Evolutionary conservation across 75 land plant genomes (phyloP).

Genomic region (Isoetes taiwanensis): DNA sequence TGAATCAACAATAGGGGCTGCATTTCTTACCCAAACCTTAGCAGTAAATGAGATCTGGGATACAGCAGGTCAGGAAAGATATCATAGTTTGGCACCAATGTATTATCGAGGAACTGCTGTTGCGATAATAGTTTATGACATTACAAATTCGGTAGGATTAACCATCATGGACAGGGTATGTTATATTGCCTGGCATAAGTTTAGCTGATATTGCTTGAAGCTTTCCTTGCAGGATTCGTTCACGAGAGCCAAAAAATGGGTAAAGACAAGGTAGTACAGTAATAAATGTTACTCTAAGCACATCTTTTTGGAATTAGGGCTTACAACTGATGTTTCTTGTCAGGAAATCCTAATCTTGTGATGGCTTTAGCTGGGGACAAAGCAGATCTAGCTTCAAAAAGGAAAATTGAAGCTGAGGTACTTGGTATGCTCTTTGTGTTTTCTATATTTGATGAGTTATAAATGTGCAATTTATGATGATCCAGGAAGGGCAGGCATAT

Average conservation of each 20-base stretch:
- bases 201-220: no score
- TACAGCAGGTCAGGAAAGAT: conserved; percentile 85
- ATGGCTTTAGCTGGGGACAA: conserved; percentile 97
- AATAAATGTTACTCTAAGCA: neutral
- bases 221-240: conserved; percentile 52
- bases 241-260: conserved; percentile 91
- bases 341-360: conserved; percentile 76
- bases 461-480: no score
- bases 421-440: no score
- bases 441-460: no score
- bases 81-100: conserved; percentile 85
- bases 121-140: conserved; percentile 79
- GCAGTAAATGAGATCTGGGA: conserved; percentile 90
- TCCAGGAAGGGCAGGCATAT: conserved; percentile 52
- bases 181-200: no score
- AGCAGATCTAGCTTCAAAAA: conserved; percentile 53
- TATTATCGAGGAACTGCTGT: conserved; percentile 89
- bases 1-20: conserved; percentile 90
- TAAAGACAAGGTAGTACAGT: conserved; percentile 70
- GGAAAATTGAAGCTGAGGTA: conserved; percentile 75
- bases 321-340: neutral
- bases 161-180: no score
- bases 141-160: conserved; percentile 52
- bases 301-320: neutral
- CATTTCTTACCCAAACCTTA: conserved; percentile 65